These are phyloP conservation scores for Dictyostelium purpureum DNA, from an alignment of 78 protist species.

Conservation along the genomic window DNA sequence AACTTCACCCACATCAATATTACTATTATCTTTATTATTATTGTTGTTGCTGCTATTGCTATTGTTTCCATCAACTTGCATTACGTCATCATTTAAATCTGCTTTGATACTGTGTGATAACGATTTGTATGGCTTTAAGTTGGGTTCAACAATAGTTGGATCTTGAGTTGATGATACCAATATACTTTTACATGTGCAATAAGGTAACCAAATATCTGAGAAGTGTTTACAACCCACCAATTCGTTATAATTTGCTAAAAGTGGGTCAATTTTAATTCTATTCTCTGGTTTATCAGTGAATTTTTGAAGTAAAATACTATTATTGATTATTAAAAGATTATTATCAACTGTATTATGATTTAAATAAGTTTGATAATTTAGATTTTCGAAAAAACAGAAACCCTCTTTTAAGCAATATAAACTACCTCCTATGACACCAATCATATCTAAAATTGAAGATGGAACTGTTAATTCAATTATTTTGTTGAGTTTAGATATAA, in stretches of 20 bases:
- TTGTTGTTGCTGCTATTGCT: not conserved
- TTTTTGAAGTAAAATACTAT: not conserved
- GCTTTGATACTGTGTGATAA: too few relatives aligned
- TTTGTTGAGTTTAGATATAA: not conserved
- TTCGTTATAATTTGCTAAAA: not conserved
- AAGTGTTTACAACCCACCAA: not conserved
- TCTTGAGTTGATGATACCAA: not conserved
- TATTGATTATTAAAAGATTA: not conserved
- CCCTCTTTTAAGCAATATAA: constrained; percentile 20
- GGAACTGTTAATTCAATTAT: not conserved
- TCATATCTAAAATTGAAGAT: not conserved
- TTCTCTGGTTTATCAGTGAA: not conserved
- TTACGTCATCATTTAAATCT: too few relatives aligned
- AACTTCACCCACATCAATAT: not conserved
- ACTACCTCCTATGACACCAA: constrained; percentile 29
- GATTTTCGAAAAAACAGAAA: not conserved
- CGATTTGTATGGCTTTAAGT: not conserved
- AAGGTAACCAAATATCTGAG: constrained; percentile 4
- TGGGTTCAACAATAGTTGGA: not conserved
- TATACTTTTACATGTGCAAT: not conserved
- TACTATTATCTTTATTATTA: not conserved
- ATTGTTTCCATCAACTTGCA: not conserved
- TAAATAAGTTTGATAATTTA: not conserved
- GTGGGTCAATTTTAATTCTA: not conserved
- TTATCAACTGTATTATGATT: not conserved